Conservation (phyloP, 2,329 filamentous ascomycete genomes). For the Aureobasidium sp. region DNA sequence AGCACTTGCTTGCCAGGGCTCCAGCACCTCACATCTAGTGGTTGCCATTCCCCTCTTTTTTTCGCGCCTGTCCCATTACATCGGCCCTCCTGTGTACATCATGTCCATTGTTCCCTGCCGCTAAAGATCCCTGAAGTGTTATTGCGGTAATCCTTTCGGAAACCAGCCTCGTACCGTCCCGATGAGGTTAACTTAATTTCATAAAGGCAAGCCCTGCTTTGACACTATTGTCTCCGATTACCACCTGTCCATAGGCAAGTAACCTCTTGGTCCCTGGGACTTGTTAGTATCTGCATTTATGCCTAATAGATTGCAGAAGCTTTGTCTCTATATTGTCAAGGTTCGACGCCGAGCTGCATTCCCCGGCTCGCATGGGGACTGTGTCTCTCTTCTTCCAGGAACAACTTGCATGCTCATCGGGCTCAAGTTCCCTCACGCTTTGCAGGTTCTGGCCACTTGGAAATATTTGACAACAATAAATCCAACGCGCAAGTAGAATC, state of each 20-base stretch:
- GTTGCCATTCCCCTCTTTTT: constrained; percentile 7
- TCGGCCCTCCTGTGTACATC: constrained; percentile 6
- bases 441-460: not conserved
- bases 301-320: constrained; percentile 12
- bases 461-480: not conserved
- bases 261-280: not conserved
- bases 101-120: constrained; percentile 8
- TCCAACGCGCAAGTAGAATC: not conserved
- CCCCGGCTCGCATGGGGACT: constrained; percentile 11
- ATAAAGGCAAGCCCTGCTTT: constrained; percentile 9
- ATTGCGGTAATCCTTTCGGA: constrained; percentile 11
- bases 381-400: constrained; percentile 12
- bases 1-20: constrained; percentile 1
- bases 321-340: not conserved
- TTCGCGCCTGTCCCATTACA: constrained; percentile 4
- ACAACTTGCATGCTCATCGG: constrained; percentile 14
- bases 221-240: constrained; percentile 10
- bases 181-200: constrained; percentile 16
- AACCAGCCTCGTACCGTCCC: constrained; percentile 15
- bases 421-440: not conserved
- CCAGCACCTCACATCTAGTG: not conserved
- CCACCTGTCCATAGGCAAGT: constrained; percentile 3
- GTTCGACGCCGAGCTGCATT: constrained; percentile 8
- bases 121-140: constrained; percentile 3
- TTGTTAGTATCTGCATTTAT: constrained; percentile 11